Conservation (phyloP, 345 rosid species). For the Eucalyptus viminalis region DNA sequence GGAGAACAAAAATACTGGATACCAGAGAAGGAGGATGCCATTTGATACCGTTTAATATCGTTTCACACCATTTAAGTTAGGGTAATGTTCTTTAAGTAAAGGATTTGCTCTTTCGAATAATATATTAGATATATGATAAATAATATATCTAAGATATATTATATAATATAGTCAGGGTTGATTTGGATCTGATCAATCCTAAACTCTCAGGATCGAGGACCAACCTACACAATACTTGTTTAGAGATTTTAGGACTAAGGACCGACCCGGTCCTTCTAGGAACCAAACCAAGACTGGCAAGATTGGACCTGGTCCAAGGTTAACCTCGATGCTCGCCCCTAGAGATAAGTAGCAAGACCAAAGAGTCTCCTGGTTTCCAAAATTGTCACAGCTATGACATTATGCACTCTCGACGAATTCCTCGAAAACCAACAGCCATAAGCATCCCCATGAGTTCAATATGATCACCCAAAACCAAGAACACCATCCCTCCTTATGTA, state of each 20-base stretch:
- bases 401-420: background rate
- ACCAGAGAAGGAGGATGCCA: too few species aligned
- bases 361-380: background rate
- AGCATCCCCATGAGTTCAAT: background rate
- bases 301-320: too few species aligned
- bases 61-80: too few species aligned
- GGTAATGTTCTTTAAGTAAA: too few species aligned
- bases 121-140: too few species aligned
- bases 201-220: rapidly evolving
- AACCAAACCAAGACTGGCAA: rapidly evolving
- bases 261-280: rapidly evolving
- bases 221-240: rapidly evolving
- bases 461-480: background rate
- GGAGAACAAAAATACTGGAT: too few species aligned
- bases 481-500: background rate
- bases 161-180: too few species aligned
- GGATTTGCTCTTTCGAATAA: too few species aligned
- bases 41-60: too few species aligned
- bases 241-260: too few species aligned
- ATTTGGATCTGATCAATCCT: rapidly evolving
- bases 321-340: too few species aligned
- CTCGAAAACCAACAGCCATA: background rate
- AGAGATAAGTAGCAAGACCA: background rate
- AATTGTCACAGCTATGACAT: background rate
- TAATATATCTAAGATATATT: too few species aligned